Base-by-base conservation (phyloP, 768 basidiomycete species). In the Boletus bicolor region DNA sequence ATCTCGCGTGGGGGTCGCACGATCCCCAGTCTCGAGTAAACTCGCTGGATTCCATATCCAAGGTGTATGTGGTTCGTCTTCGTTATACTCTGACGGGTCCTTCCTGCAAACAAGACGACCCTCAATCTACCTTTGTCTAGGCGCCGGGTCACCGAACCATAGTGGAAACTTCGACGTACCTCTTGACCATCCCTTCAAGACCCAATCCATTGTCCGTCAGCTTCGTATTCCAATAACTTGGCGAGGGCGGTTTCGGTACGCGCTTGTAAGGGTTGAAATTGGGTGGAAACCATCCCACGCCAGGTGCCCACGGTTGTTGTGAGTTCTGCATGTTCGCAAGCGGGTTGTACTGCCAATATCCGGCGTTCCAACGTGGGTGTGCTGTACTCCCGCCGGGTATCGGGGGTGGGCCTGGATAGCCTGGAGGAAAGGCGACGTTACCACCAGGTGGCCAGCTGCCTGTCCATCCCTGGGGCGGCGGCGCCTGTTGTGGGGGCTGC, bases 41-140 rank as follows among this genome's bases (percentile, higher is more conserved):
- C 73, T 72, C 36, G 76, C 65, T 26, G 85, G 81, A 68, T 78
- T 83, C 88, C 88, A 90, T 53, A 88, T 78, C 87, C 87, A 90
- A 8, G 88, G 88, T 0, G 88, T 89, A 14, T 79, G 75, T 7
- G 75, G 72, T 15, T 70, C 72, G 17, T 72, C 72, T 19, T 74
- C 72, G 11, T 54, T 72, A 68, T 46, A 67, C 59, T 58, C 78
- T 63, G 64, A 75, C 60, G 66, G 64, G 0, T 63, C 61, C 54
- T 55, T 61, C 48, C 70, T 69, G 37, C 3, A 55, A 51, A 38
- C 1, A 37, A 42, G 6, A 37, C 1, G 28, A 42, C 30, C 12
- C 7, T 49, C 37, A 38, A 56, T 52, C 56, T 7, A 39, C 26
- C 42, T 34, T 10, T 19, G 32, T 53, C 45, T 26, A 43, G 44